Base-by-base conservation (phyloP, 352 stramenopile species). In the Globisporangium lucens region DNA sequence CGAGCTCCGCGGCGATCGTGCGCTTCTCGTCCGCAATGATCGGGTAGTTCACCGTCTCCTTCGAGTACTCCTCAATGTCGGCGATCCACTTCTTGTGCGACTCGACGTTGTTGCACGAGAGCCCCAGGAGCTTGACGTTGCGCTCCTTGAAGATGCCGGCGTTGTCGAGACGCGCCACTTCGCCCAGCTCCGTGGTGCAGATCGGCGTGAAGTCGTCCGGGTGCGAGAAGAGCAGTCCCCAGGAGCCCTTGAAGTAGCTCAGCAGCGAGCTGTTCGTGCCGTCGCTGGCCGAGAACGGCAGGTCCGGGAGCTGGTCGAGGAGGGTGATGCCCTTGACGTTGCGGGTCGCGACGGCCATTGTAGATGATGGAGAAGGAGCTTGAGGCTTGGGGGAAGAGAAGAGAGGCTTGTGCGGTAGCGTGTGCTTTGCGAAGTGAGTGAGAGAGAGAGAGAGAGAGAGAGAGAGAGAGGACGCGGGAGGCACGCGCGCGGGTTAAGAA, bases 131-230 rank as follows among this genome's bases (percentile, higher is more conserved):
- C 76, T 97, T 97, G 71, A 92, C 80, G 53, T 85, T 70, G 43
- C 90, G 85, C 65, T 77, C 75, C 27, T 76, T 67, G 60, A 98
- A 96, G 63, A 97, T 89, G 36, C 74, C 75, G 33, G 73, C 69
- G 55, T 94, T 89, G 62, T 91, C 79, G 29, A 97, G 78, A n/a
- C 89, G 85, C 43, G 90, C 86, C 22, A 95, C 78, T 49, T 91
- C 85, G 53, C 91, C 91, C 62, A 98, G 82, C 70, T 98, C 93
- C 75, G 43, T 98, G 20, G 91, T 98, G 74, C 91, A 98, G 56
- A 98, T 92, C 10, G 92, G 92, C 43, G 90, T 97, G 71, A 96
- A 97, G 73, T 98, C 90, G 57, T 88, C 87, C 20, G 90, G 91
- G 71, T 97, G 90, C 62, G 73, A 91, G 71, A 94, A 95, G 20